These are phyloP conservation scores for Linderina pennispora DNA, from an alignment of 192 early-diverging fungal genomes.

Conservation along the genomic window DNA sequence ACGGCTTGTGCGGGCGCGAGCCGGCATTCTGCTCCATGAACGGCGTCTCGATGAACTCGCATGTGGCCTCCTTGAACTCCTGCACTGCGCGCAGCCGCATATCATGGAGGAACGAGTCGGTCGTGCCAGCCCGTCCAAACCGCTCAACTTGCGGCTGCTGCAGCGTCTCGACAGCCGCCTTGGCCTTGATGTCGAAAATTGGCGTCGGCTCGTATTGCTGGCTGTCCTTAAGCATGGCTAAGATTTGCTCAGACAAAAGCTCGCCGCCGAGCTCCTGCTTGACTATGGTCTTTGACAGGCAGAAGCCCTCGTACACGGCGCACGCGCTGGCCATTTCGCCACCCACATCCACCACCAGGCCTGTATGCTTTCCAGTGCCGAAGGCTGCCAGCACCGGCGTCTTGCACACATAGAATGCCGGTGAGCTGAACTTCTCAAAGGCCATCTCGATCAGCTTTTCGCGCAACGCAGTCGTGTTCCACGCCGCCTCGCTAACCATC, in stretches of 20 bases:
- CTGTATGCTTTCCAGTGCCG: slow-evolving; percentile 79
- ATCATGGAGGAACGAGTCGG: slow-evolving; percentile 60
- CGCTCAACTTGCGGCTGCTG: slow-evolving; percentile 51
- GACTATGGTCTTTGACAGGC: slow-evolving; percentile 75
- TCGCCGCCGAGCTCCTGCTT: slow-evolving; percentile 77
- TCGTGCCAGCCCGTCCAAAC: slow-evolving; percentile 11
- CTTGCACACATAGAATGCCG: slow-evolving; percentile 92
- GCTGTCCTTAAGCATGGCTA: slow-evolving; percentile 52
- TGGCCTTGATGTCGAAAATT: slow-evolving; percentile 76
- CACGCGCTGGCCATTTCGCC: slow-evolving; percentile 81
- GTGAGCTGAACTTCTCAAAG: slow-evolving; percentile 89
- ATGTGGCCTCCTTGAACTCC: slow-evolving; percentile 93
- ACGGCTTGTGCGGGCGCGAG: slow-evolving; percentile 71
- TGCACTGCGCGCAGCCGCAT: slow-evolving; percentile 72
- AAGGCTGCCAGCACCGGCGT: slow-evolving; percentile 92
- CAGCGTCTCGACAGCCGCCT: slow-evolving; percentile 65
- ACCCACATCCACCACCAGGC: slow-evolving; percentile 90
- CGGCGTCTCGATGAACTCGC: slow-evolving; percentile 59
- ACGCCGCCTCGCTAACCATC: slow-evolving; percentile 86
- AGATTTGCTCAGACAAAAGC: slow-evolving; percentile 68
- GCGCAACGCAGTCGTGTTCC: slow-evolving; percentile 77
- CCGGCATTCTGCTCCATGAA: slow-evolving; percentile 24
- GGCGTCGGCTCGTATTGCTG: slow-evolving; percentile 66
- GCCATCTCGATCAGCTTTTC: slow-evolving; percentile 88
- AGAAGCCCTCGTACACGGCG: slow-evolving; percentile 97